Conservation (phyloP, 768 basidiomycete genomes). For the Tricholoma furcatifolium region DNA sequence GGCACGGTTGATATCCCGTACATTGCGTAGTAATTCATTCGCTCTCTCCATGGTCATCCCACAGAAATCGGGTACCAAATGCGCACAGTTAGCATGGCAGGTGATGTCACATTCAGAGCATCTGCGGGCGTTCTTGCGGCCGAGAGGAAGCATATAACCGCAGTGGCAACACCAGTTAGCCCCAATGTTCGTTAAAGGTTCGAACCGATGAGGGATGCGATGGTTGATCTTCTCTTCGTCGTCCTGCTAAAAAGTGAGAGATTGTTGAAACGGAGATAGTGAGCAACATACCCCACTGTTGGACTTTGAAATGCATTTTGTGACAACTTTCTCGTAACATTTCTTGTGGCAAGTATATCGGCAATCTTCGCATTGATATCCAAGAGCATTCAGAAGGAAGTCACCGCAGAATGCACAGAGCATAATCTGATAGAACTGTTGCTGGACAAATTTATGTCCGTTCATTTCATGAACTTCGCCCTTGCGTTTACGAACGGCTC, state of each 20-base stretch:
- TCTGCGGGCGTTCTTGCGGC: slow-evolving; percentile 93
- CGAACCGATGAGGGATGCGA: slow-evolving; percentile 98
- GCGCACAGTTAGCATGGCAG: slow-evolving; percentile 96
- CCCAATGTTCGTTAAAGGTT: slow-evolving; percentile 93
- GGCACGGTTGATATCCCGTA: slow-evolving; percentile 84
- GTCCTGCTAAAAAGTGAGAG: slow-evolving; percentile 59
- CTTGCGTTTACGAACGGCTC: slow-evolving; percentile 96
- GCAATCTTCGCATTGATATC: slow-evolving; percentile 99
- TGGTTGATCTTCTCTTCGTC: slow-evolving; percentile 99
- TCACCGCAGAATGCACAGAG: slow-evolving; percentile 97
- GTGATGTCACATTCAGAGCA: slow-evolving; percentile 97
- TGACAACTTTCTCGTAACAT: slow-evolving; percentile 98
- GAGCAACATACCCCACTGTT: slow-evolving; percentile 76
- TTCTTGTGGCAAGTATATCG: slow-evolving; percentile 99
- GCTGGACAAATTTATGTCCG: slow-evolving; percentile 96
- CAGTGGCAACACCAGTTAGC: slow-evolving; percentile 99
- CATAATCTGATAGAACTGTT: slow-evolving; percentile 98
- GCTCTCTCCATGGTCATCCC: slow-evolving; percentile 99
- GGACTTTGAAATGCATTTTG: slow-evolving; percentile 98
- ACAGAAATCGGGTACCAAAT: slow-evolving; percentile 98
- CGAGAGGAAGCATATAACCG: slow-evolving; percentile 95
- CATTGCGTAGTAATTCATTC: slow-evolving; percentile 85
- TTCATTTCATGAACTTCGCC: slow-evolving; percentile 99
- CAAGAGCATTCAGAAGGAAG: slow-evolving; percentile 93
- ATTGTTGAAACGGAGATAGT: not conserved